Percentiles rank a stretch among this genome's conserved stretches.
Evolutionary conservation across 805 yeast species (phyloP).

Genomic region (Candida manassasensis): DNA sequence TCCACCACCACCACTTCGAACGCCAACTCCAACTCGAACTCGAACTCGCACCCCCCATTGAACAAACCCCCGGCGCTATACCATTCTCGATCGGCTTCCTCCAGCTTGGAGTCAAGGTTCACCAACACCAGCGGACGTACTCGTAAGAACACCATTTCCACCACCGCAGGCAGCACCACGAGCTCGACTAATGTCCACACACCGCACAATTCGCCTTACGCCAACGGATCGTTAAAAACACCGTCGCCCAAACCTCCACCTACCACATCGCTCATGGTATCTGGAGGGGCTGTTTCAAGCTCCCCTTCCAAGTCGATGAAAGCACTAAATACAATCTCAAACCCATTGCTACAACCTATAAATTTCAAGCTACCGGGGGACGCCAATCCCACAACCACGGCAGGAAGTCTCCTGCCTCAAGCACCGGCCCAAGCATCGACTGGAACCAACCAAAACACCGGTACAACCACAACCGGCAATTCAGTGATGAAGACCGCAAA

Average conservation of each 20-base stretch:
- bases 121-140: conserved; percentile 4
- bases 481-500: conserved; percentile 11
- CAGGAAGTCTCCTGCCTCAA: conserved; percentile 1
- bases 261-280: conserved; percentile 14
- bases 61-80: conserved; percentile 40
- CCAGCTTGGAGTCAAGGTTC: conserved; percentile 28
- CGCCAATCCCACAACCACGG: conserved; percentile 2
- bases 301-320: conserved; percentile 46
- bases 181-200: conserved; percentile 6
- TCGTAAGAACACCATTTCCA: conserved; percentile 1
- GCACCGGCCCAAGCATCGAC: conserved; percentile 1
- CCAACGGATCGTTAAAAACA: conserved; percentile 25
- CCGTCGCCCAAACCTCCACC: conserved; percentile 35
- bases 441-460: background rate
- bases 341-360: conserved; percentile 53
- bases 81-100: conserved; percentile 42
- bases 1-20: background rate
- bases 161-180: background rate
- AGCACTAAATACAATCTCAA: conserved; percentile 41
- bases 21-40: background rate
- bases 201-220: conserved; percentile 37
- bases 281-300: conserved; percentile 16
- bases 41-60: conserved; percentile 18
- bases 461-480: conserved; percentile 4
- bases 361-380: conserved; percentile 35